Conservation (phyloP, 371 early-diverging fungal genomes). For the Saksenaea oblongispora region DNA sequence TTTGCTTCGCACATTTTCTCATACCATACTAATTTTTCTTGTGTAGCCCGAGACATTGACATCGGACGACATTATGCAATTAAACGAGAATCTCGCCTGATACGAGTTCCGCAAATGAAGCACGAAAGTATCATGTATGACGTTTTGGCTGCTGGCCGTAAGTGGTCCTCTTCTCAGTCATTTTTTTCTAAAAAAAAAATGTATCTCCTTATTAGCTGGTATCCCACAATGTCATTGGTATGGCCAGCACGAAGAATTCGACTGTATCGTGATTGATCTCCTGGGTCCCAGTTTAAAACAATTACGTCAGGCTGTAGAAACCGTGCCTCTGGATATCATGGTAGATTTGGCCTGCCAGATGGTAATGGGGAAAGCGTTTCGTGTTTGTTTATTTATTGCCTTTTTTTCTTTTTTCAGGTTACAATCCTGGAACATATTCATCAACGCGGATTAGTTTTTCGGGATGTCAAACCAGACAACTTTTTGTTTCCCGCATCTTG, state of each 20-base stretch:
- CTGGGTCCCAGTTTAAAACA: conserved; percentile 96
- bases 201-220: conserved; percentile 51
- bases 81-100: conserved; percentile 51
- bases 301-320: conserved; percentile 52
- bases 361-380: conserved; percentile 36
- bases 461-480: conserved; percentile 96
- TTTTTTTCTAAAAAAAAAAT: not conserved
- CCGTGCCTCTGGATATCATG: conserved; percentile 50
- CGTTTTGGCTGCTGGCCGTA: conserved; percentile 56
- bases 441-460: conserved; percentile 46
- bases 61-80: conserved; percentile 54
- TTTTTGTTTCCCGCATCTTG: conserved; percentile 71
- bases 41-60: conserved; percentile 46
- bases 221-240: conserved; percentile 88
- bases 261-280: conserved; percentile 93
- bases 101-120: conserved; percentile 49
- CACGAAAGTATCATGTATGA: conserved; percentile 60
- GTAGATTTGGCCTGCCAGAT: conserved; percentile 60
- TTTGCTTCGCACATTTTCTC: conserved; percentile 12
- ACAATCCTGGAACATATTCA: conserved; percentile 92
- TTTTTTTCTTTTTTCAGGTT: conserved; percentile 57
- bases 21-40: not conserved
- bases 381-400: not conserved
- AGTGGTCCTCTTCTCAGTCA: conserved; percentile 5
- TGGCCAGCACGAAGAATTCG: conserved; percentile 89